phyloP scores from a whole-genome alignment of 352 stramenopile genomes.

The Phytophthora cactorum region DNA sequence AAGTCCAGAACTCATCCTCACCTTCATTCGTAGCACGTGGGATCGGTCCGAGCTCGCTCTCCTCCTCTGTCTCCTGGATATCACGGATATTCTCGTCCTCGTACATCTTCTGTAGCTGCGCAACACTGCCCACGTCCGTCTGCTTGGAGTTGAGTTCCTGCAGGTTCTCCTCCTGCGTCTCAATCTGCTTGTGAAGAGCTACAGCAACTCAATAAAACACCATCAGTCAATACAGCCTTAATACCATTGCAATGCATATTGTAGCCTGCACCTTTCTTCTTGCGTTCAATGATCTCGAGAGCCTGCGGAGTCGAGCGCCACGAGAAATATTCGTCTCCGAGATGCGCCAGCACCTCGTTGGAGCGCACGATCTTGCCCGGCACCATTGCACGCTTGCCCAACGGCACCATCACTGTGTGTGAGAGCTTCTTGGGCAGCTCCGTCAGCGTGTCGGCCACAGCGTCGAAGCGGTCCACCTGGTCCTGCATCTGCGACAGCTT shows the following conservation, averaged over 20 bases:
- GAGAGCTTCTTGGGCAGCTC: slow-evolving; percentile 83
- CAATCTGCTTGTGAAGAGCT: slow-evolving; percentile 65
- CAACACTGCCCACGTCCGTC: slow-evolving; percentile 64
- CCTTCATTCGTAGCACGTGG: slow-evolving; percentile 67
- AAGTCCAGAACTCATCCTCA: slow-evolving; percentile 13
- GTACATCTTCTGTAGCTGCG: slow-evolving; percentile 85
- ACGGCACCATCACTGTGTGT: slow-evolving; percentile 83
- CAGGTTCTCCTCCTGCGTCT: slow-evolving; percentile 55
- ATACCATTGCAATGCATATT: not conserved
- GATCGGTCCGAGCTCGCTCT: slow-evolving; percentile 61
- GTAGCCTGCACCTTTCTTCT: slow-evolving; percentile 66
- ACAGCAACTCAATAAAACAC: not conserved
- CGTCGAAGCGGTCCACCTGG: slow-evolving; percentile 59
- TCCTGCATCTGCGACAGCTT: slow-evolving; percentile 60
- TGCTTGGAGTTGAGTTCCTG: slow-evolving; percentile 64
- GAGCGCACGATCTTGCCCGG: slow-evolving; percentile 84
- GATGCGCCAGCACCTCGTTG: slow-evolving; percentile 84
- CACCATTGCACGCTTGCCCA: slow-evolving; percentile 86
- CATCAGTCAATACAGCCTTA: not conserved
- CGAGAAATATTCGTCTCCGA: slow-evolving; percentile 84
- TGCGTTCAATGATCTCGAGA: slow-evolving; percentile 70
- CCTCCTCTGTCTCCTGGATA: slow-evolving; percentile 83
- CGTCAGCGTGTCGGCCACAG: slow-evolving; percentile 55
- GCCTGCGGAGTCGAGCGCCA: slow-evolving; percentile 75
- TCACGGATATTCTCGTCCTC: slow-evolving; percentile 87